These are phyloP conservation scores for Cryphonectria parasitica DNA, from an alignment of 2,329 filamentous ascomycete species.

Conservation along the genomic window DNA sequence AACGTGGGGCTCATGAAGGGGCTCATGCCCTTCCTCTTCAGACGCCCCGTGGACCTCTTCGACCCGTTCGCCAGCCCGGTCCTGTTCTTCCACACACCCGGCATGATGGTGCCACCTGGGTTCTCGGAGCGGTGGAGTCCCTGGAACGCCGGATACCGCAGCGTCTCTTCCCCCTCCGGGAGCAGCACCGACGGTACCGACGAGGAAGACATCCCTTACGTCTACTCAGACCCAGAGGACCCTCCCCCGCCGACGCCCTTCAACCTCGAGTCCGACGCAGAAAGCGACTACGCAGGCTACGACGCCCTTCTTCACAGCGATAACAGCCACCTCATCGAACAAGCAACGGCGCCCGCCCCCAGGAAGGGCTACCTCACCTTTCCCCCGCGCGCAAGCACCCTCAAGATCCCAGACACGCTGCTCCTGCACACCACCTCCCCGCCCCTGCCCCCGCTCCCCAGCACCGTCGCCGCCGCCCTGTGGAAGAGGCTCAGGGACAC, in stretches of 20 bases:
- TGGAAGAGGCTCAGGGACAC: slow-evolving; percentile 27
- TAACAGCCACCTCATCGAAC: not conserved
- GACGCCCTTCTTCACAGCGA: not conserved
- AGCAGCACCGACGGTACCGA: not conserved
- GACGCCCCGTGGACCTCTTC: slow-evolving; percentile 53
- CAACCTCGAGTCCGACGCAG: not conserved
- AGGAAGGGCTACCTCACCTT: slow-evolving; percentile 51
- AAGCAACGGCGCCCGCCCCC: slow-evolving; percentile 36
- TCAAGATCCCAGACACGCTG: slow-evolving; percentile 54
- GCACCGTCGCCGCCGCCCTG: slow-evolving; percentile 27
- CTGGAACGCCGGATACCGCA: not conserved
- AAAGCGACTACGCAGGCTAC: slow-evolving; percentile 1
- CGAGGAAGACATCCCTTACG: slow-evolving; percentile 19
- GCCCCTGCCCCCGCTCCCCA: slow-evolving; percentile 21
- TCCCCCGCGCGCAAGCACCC: slow-evolving; percentile 51
- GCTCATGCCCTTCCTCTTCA: slow-evolving; percentile 50
- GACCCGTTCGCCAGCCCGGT: slow-evolving; percentile 63
- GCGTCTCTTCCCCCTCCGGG: not conserved
- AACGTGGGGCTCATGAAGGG: slow-evolving; percentile 42
- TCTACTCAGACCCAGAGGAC: slow-evolving; percentile 26
- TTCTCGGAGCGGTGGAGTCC: slow-evolving; percentile 39
- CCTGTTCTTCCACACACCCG: slow-evolving; percentile 61
- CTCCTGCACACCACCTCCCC: slow-evolving; percentile 49
- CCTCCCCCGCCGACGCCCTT: slow-evolving; percentile 13
- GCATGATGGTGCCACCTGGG: slow-evolving; percentile 48